Percentiles rank a stretch among this genome's conserved stretches.
phyloP scores from a whole-genome alignment of 257 asterid species.

The Datura wrightii region DNA sequence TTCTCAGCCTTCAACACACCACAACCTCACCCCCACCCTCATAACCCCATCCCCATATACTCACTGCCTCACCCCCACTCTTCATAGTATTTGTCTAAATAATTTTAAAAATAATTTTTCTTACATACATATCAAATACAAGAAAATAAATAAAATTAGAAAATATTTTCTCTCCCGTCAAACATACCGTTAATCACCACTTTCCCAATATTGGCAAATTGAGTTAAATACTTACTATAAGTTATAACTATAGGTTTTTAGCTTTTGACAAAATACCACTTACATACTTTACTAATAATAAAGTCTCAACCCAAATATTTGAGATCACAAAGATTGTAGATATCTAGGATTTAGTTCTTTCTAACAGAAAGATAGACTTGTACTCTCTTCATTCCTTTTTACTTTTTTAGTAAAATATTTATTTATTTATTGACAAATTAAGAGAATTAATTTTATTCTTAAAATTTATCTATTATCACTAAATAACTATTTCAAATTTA shows the following conservation, averaged over 20 bases:
- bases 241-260: not conserved
- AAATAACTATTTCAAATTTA: not conserved
- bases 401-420: not conserved
- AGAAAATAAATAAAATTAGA: no score
- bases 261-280: not conserved
- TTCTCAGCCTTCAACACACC: no score
- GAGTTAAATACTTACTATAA: not conserved
- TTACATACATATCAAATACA: no score
- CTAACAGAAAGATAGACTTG: not conserved
- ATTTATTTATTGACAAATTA: no score
- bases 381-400: not conserved
- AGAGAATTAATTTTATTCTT: not conserved
- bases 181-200: not conserved
- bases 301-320: not conserved
- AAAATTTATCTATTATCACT: not conserved
- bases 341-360: not conserved
- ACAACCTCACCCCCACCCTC: no score
- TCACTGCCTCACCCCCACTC: no score
- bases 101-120: no score
- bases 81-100: no score
- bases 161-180: no score
- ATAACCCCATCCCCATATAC: no score
- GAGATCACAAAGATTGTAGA: not conserved
- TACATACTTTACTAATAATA: not conserved
- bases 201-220: not conserved